Base-by-base conservation (phyloP, 352 stramenopile species). In the Phytophthora sp. region DNA sequence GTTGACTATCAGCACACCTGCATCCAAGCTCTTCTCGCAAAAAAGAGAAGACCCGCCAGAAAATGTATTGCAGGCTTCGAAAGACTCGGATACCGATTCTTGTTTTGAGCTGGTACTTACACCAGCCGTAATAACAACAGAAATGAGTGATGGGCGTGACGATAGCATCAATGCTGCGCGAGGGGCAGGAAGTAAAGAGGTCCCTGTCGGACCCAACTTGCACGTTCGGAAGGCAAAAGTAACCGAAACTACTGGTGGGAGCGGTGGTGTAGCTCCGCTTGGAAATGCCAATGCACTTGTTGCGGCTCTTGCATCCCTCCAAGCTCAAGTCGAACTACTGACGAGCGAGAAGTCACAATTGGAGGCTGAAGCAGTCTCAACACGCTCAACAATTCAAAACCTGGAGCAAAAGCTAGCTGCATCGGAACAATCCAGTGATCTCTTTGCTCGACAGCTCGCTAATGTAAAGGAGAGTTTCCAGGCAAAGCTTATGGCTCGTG, bases 381-480 rank as follows among this genome's bases (percentile, higher is more conserved):
- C 62, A 6, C 70, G 62, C 8, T 58, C 49, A n/a, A 52, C 38
- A 18, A 65, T 70, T 8, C 21, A 59, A 18, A 71, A 77, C 20
- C 34, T 87, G 15, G 70, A 77, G 50, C 66, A 79, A 23, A 77
- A 81, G 24, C 9, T 83, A 0, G 38, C 49, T 5, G 67, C 69
- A 8, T 66, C 66, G 5, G 66, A 87, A 30, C 69, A 78, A 32
- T 74, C 74, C 1, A 82, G 69, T 39, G 67, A 76, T 5, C 54
- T 77, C 10, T 65, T 84, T 41, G 64, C 66, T 5, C 62, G 66
- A 1, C 75, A 87, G 46, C 53, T 87, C 11, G 46, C 60, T 6
- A 77, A 74, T 21, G 60, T 82, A 8, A 77, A 87, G 43, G 77
- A 82, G 12, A 75, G 63, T 26, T 83, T 82, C 30, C 60, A 82